These are phyloP conservation scores for Camptophora hylomeconis DNA, from an alignment of 2,329 filamentous ascomycete genomes.

Conservation along the genomic window DNA sequence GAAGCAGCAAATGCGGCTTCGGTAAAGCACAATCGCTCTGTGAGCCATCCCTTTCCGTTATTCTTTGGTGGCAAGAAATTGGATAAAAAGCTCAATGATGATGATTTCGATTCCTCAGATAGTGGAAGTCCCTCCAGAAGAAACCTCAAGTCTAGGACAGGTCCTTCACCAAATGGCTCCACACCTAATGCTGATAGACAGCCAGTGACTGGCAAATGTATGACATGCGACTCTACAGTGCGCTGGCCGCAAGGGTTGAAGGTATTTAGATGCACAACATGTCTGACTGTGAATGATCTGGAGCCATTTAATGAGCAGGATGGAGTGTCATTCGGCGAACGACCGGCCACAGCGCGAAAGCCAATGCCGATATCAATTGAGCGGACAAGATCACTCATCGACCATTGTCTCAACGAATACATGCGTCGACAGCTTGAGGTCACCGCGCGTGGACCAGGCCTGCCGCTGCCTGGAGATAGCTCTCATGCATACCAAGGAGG, in stretches of 20 bases:
- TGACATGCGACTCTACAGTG: conserved; percentile 72
- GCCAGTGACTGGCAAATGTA: conserved; percentile 60
- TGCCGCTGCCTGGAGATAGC: too few species aligned
- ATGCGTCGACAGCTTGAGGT: too few species aligned
- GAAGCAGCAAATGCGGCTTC: conserved; percentile 7
- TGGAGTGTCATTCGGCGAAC: not conserved
- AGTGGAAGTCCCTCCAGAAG: conserved; percentile 4
- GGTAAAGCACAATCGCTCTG: conserved; percentile 48
- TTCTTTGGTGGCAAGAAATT: conserved; percentile 47
- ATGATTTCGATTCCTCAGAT: conserved; percentile 25
- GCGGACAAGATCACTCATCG: conserved; percentile 45
- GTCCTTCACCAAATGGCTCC: conserved; percentile 28
- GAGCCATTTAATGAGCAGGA: conserved; percentile 26
- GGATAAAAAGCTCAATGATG: conserved; percentile 38
- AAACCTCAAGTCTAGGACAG: conserved; percentile 22
- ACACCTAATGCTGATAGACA: conserved; percentile 34
- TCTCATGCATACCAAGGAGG: too few species aligned
- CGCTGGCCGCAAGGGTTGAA: conserved; percentile 63
- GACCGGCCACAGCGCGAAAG: conserved; percentile 4
- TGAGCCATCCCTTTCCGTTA: conserved; percentile 68
- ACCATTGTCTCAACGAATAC: conserved; percentile 40
- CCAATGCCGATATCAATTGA: conserved; percentile 43
- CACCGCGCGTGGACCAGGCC: too few species aligned
- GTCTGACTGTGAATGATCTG: conserved; percentile 73
- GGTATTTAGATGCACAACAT: conserved; percentile 72